A percentile compares a stretch with the other conserved stretches of the same genome.
These are phyloP conservation scores for Verticillium alfalfae DNA, from an alignment of 2,329 filamentous ascomycete genomes.

Conservation along the genomic window DNA sequence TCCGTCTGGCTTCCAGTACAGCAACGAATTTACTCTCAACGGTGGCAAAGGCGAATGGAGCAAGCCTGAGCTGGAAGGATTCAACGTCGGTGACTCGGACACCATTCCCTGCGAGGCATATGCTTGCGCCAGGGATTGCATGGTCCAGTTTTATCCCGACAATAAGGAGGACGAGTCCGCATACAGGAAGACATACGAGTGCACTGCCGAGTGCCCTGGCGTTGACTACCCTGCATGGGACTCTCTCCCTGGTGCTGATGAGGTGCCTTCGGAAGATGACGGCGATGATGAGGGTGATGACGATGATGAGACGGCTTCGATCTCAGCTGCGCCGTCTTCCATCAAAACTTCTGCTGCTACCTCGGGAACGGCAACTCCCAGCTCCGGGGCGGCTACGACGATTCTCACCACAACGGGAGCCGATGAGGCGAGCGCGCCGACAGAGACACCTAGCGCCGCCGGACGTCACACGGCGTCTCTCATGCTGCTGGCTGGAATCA, in stretches of 20 bases:
- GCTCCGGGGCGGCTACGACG: background rate
- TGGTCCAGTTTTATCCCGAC: constrained; percentile 4
- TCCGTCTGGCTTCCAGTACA: constrained; percentile 8
- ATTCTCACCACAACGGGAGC: background rate
- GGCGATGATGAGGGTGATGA: background rate
- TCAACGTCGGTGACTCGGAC: constrained; percentile 1
- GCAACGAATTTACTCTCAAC: constrained; percentile 5
- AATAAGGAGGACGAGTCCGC: background rate
- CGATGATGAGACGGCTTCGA: background rate
- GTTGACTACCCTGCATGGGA: constrained; percentile 1
- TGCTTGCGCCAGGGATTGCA: constrained; percentile 8
- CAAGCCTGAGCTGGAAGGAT: constrained; percentile 5
- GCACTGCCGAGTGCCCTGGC: constrained; percentile 1
- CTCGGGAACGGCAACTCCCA: background rate
- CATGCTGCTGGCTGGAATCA: background rate
- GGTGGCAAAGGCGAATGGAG: constrained; percentile 10
- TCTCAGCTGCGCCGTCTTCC: background rate
- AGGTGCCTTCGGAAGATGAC: background rate
- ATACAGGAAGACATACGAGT: constrained; percentile 4
- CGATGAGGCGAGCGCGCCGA: background rate
- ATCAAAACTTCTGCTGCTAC: background rate
- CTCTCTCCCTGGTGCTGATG: background rate
- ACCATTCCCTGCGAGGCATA: constrained; percentile 7
- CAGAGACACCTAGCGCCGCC: background rate
- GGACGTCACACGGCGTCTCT: background rate